Evolutionary conservation across 805 yeast species (phyloP), one percentile per base, ranked within the genome.

Genomic region (Crinitomyces ghanaensis): DNA sequence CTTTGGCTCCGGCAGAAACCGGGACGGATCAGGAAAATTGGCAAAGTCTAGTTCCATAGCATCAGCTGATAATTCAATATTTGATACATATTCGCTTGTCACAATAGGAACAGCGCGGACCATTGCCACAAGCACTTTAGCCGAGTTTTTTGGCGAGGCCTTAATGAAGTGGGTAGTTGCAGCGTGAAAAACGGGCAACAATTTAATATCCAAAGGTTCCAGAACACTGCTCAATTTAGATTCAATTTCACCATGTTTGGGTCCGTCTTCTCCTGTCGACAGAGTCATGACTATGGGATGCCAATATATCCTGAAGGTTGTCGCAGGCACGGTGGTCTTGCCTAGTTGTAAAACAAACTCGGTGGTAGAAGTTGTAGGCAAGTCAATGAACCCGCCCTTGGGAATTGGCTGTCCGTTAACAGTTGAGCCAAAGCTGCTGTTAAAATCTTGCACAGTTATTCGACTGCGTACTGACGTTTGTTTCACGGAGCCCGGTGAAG

Each of bases 51-150:
- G 14, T 18, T 41, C 37, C 27, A 44, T 23, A 11, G 16, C 26
- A 4, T 40, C 41, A 4, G 41, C 47, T 2, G 38, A 29, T 1
- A 22, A 35, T 1, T 31, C 22, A 1, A 59, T 25, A 0, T 46
- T 47, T 2, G 45, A 35, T 1, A 46, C 35, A 34, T 39, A 59
- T 2, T 41, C 49, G 5, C 35, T 31, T 8, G 39, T 41, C 2
- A 54, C 53, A 2, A 63, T 40, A 1, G 63, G 60, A 0, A 59
- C 42, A 6, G 42, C 45, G 5, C 38, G 33, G 12, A 54, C 42
- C 35, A 62, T 34, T 0, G 66, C 65, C 12, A 48, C 53, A 19
- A 57, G 37, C 2, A 54, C 34, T 24, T 49, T 50, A n/a, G 54
- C 37, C 2, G 62, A 48, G 18, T 43, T 31, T 12, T 39, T 36